These are phyloP conservation scores for Neurospora sp. DNA, from an alignment of 495 filamentous ascomycete genomes.

Conservation along the genomic window DNA sequence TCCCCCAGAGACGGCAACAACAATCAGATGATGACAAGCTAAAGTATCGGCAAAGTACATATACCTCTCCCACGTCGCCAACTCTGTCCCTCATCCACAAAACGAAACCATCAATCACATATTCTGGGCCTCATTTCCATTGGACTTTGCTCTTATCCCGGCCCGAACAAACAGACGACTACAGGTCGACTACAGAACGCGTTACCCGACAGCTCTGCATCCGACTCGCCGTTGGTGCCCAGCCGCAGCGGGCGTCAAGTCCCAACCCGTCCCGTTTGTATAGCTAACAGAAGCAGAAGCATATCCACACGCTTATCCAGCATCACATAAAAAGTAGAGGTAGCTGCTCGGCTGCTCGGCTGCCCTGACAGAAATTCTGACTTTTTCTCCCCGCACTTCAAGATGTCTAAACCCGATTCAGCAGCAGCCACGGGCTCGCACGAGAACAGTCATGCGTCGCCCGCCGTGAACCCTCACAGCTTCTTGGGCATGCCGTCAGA, in stretches of 20 bases:
- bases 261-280: not conserved
- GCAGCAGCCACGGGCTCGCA: conserved; percentile 9
- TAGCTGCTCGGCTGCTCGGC: not conserved
- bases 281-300: not conserved
- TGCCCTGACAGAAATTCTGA: not conserved
- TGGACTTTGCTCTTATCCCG: not conserved
- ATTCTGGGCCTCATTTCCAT: not conserved
- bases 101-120: not conserved
- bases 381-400: not conserved
- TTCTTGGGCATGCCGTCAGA: conserved; percentile 40
- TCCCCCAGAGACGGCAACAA: not conserved
- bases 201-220: not conserved
- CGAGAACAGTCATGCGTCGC: not conserved
- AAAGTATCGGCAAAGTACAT: not conserved
- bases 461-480: conserved; percentile 4
- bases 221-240: not conserved
- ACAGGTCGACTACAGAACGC: not conserved
- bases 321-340: not conserved
- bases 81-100: not conserved
- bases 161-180: not conserved
- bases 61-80: not conserved
- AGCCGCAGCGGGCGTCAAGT: not conserved
- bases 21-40: not conserved
- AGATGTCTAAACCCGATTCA: not conserved
- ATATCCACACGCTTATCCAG: not conserved